Evolutionary conservation across 495 filamentous ascomycete species (phyloP).

Genomic region (Aspergillus nanangensis): DNA sequence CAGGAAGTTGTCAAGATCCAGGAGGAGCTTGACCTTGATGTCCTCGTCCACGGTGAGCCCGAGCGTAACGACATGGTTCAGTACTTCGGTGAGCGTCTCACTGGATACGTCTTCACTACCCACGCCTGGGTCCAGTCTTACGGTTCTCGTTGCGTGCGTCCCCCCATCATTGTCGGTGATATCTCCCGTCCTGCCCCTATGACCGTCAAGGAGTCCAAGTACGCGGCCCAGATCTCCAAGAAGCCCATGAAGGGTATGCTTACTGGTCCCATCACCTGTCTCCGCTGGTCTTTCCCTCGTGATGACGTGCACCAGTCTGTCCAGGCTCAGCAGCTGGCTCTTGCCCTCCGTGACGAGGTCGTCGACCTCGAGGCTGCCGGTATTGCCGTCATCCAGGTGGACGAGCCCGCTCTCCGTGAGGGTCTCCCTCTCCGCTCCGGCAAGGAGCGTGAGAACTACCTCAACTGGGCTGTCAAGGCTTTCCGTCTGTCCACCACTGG

Average conservation of each 20-base stretch:
- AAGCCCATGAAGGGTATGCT: slow-evolving; percentile 99
- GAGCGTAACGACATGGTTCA: slow-evolving; percentile 99
- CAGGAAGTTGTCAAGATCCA: slow-evolving; percentile 88
- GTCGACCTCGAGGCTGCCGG: slow-evolving; percentile 95
- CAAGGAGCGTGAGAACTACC: slow-evolving; percentile 88
- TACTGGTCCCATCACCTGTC: slow-evolving; percentile 96
- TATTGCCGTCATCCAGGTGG: slow-evolving; percentile 96
- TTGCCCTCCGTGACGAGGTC: slow-evolving; percentile 97
- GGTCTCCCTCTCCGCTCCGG: slow-evolving; percentile 94
- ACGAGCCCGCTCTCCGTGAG: slow-evolving; percentile 98
- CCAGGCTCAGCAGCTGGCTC: slow-evolving; percentile 96
- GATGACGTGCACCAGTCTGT: slow-evolving; percentile 98
- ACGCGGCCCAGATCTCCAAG: slow-evolving; percentile 89
- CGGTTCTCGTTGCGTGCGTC: slow-evolving; percentile 95
- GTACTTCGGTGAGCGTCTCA: slow-evolving; percentile 96
- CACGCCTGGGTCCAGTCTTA: slow-evolving; percentile 98
- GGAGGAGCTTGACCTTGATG: slow-evolving; percentile 94
- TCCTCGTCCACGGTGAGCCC: slow-evolving; percentile 96
- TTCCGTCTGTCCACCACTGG: slow-evolving; percentile 93
- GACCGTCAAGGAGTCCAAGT: slow-evolving; percentile 99
- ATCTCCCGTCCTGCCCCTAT: slow-evolving; percentile 93
- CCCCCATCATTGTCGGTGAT: slow-evolving; percentile 97
- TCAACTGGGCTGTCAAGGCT: slow-evolving; percentile 92
- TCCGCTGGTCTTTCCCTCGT: slow-evolving; percentile 99
- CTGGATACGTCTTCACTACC: slow-evolving; percentile 98